Conservation (phyloP, 2,329 filamentous ascomycete species). For the Scortechinia acanthostroma region DNA sequence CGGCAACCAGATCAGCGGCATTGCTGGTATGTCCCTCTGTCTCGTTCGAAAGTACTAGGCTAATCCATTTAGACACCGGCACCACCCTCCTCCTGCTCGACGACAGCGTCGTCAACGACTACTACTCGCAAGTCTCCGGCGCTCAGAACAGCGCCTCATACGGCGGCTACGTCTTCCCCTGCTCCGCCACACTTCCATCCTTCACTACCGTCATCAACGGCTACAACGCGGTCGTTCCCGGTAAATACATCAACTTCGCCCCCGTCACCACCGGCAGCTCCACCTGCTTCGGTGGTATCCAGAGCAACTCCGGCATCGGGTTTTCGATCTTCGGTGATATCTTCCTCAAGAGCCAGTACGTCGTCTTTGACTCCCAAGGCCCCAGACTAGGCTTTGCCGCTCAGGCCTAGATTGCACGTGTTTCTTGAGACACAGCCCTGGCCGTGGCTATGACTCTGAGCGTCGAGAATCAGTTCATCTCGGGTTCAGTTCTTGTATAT, state of each 20-base stretch:
- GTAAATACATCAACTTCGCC: slow-evolving; percentile 25
- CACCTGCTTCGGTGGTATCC: slow-evolving; percentile 24
- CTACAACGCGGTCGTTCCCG: slow-evolving; percentile 20
- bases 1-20: slow-evolving; percentile 17
- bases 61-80: slow-evolving; percentile 23
- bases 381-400: background rate
- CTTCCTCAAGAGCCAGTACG: slow-evolving; percentile 1
- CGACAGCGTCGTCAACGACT: slow-evolving; percentile 22
- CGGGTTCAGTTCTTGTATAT: no score
- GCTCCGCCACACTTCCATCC: slow-evolving; percentile 19
- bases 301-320: slow-evolving; percentile 11
- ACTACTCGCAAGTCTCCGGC: slow-evolving; percentile 26
- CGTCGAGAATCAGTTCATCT: no score
- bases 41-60: background rate
- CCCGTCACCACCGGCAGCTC: slow-evolving; percentile 8
- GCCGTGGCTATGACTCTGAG: no score
- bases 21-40: slow-evolving; percentile 11
- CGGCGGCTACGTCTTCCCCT: slow-evolving; percentile 27
- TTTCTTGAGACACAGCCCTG: no score
- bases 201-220: slow-evolving; percentile 12
- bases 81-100: slow-evolving; percentile 29
- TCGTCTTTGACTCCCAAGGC: background rate
- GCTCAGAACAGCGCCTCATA: slow-evolving; percentile 19
- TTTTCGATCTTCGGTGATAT: slow-evolving; percentile 17
- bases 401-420: background rate